Evolutionary conservation across 2,329 filamentous ascomycete genomes (phyloP).

Genomic region (Akanthomyces lecanii): DNA sequence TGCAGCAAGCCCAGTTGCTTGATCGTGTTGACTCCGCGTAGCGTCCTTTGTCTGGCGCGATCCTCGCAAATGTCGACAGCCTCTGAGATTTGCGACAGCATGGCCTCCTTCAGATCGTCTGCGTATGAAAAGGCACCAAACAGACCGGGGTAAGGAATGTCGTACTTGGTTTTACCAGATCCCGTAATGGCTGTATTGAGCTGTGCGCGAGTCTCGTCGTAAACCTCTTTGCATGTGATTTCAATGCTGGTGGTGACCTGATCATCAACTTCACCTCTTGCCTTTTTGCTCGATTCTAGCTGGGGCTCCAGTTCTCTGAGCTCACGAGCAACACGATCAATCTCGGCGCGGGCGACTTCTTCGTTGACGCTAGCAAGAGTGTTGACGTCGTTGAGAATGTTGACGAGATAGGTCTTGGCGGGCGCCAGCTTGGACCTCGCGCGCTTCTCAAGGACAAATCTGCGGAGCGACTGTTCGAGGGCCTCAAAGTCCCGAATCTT

Average conservation of each 20-base stretch:
- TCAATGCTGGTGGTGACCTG: slow-evolving; percentile 80
- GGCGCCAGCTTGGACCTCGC: slow-evolving; percentile 93
- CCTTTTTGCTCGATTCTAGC: slow-evolving; percentile 78
- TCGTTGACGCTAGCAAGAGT: slow-evolving; percentile 80
- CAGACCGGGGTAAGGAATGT: slow-evolving; percentile 81
- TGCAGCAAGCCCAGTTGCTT: slow-evolving; percentile 85
- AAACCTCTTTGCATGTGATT: slow-evolving; percentile 78
- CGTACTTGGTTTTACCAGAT: slow-evolving; percentile 72
- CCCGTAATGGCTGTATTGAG: slow-evolving; percentile 71
- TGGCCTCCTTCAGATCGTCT: slow-evolving; percentile 86
- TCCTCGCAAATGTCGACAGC: slow-evolving; percentile 80
- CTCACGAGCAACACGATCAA: slow-evolving; percentile 77
- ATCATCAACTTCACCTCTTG: slow-evolving; percentile 73
- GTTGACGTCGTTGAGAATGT: slow-evolving; percentile 83
- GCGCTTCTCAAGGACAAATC: slow-evolving; percentile 94
- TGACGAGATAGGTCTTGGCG: slow-evolving; percentile 90
- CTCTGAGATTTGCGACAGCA: slow-evolving; percentile 80
- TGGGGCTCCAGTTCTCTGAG: slow-evolving; percentile 78
- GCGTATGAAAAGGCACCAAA: slow-evolving; percentile 86
- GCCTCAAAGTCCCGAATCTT: slow-evolving; percentile 87
- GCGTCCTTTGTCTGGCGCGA: slow-evolving; percentile 72
- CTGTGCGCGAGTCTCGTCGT: slow-evolving; percentile 73
- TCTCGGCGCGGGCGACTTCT: slow-evolving; percentile 79
- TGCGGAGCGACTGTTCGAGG: slow-evolving; percentile 80
- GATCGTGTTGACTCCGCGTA: slow-evolving; percentile 78